Base-by-base conservation (phyloP, 2,329 filamentous ascomycete species). In the Apiospora arundinis region DNA sequence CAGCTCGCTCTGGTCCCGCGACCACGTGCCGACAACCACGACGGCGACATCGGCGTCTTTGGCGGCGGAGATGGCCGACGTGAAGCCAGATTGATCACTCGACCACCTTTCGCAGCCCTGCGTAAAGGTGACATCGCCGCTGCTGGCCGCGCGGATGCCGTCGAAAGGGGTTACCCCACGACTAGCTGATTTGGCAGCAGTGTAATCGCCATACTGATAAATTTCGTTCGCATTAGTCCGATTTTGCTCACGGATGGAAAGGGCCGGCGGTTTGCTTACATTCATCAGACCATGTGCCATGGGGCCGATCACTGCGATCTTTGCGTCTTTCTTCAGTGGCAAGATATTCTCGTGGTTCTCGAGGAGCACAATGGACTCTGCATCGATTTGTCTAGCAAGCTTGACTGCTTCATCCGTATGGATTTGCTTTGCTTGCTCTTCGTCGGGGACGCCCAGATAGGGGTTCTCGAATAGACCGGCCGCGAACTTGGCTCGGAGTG, bases 21-120 rank as follows among this genome's bases (percentile, higher is more conserved):
- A 90, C 92, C 92, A 94, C 11, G 92, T 94, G 44, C 92, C 92
- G 0, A 94, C 92, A 0, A 94, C 85, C 0, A 94, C 91, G 6
- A 94, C 86, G 7, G 92, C 92, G 2, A 94, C 88, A 76, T 94
- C 92, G 3, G 92, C 91, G 12, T 86, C 86, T 75, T 90, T 83
- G 1, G 92, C 92, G 0, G 88, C 89, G 0, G 87, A 83, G n/a
- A 94, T 80, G 8, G 92, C 92, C 76, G 90, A 91, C 0, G 85
- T 79, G 74, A 94, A 92, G 1, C 90, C 91, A 5, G 90, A 91
- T 73, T 93, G 83, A 74, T 93, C 90, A 72, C 85, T 89, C 48
- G 91, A 93, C 92, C 92, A 94, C 60, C 91, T 86, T 80, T 94
- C 91, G 73, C 91, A 93, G 44, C 92, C 92, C 81, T 92, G 82